Evolutionary conservation across 371 early-diverging fungal genomes (phyloP).

Genomic region (Mortierella sp.): DNA sequence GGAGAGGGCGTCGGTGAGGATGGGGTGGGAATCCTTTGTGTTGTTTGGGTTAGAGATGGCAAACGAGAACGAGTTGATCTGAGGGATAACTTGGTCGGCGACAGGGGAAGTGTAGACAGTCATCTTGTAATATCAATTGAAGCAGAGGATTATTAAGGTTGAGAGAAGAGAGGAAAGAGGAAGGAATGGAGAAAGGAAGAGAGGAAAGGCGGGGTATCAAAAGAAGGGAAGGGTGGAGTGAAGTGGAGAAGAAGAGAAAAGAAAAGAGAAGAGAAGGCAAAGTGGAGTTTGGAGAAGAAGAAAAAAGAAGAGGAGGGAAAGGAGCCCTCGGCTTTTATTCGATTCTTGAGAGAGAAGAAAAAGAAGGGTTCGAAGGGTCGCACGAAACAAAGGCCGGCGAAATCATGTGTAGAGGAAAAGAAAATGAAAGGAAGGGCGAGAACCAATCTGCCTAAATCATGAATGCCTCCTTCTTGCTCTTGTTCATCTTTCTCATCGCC

Average conservation of each 20-base stretch:
- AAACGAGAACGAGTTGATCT: slow-evolving; percentile 47
- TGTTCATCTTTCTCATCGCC: neutral
- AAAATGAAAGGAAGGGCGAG: neutral
- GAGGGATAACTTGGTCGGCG: slow-evolving; percentile 40
- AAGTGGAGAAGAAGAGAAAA: neutral
- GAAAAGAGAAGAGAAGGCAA: neutral
- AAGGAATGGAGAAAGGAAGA: neutral
- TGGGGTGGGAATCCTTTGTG: slow-evolving; percentile 48
- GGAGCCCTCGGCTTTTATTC: too few species aligned
- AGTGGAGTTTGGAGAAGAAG: too few species aligned
- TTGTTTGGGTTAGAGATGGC: slow-evolving; percentile 53
- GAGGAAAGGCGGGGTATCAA: too few species aligned
- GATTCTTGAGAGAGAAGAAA: too few species aligned
- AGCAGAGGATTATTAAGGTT: too few species aligned
- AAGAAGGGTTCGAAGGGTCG: too few species aligned
- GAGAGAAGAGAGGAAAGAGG: too few species aligned
- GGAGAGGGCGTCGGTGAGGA: slow-evolving; percentile 71
- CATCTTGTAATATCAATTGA: slow-evolving; percentile 28
- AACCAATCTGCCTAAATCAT: neutral
- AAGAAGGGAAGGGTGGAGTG: neutral
- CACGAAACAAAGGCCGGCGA: too few species aligned
- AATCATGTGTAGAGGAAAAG: neutral
- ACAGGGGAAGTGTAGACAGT: slow-evolving; percentile 36
- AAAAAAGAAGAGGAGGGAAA: neutral
- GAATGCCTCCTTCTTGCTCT: neutral